A percentile compares a stretch with the other conserved stretches of the same genome.
These are phyloP conservation scores for Triticum turgidum DNA, from an alignment of 176 grass and related monocot species.

Conservation along the genomic window DNA sequence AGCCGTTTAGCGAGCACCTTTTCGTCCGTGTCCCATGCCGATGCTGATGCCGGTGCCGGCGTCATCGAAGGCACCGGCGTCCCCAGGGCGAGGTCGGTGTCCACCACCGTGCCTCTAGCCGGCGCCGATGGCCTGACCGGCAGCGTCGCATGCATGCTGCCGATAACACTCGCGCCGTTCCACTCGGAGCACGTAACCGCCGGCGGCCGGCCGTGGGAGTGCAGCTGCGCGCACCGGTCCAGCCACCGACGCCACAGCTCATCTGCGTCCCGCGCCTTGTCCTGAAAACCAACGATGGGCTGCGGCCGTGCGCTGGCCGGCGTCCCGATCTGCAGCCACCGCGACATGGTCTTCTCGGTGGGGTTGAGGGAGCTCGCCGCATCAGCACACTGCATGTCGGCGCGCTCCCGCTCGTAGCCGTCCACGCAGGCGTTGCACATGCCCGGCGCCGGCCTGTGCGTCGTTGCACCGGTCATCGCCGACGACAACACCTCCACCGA, in stretches of 20 bases:
- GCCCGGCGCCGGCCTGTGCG: slow-evolving; percentile 40
- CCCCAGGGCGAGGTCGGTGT: slow-evolving; percentile 59
- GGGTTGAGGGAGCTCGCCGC: not conserved
- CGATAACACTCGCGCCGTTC: slow-evolving; percentile 33
- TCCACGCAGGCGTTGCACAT: slow-evolving; percentile 48
- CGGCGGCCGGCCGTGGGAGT: slow-evolving; percentile 10
- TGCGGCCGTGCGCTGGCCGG: slow-evolving; percentile 22
- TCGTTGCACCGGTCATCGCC: slow-evolving; percentile 42
- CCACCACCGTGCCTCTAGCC: slow-evolving; percentile 29
- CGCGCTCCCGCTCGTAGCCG: slow-evolving; percentile 51
- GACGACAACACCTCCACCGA: slow-evolving; percentile 62
- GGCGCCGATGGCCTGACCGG: not conserved
- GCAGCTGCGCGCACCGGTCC: slow-evolving; percentile 51
- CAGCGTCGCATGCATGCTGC: slow-evolving; percentile 24
- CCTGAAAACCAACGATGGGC: slow-evolving; percentile 37
- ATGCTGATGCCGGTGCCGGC: not conserved
- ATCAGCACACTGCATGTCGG: not conserved
- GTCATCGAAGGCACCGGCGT: not conserved
- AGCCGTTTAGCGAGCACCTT: slow-evolving; percentile 57
- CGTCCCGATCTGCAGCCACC: slow-evolving; percentile 67
- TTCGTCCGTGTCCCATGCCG: slow-evolving; percentile 6
- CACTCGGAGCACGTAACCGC: slow-evolving; percentile 40
- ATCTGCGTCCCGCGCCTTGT: slow-evolving; percentile 42
- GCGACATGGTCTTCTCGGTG: slow-evolving; percentile 37
- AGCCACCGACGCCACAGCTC: slow-evolving; percentile 52